These are phyloP conservation scores for Cyclotella kingstonii DNA, from an alignment of 108 stramenopile species.

Conservation along the genomic window DNA sequence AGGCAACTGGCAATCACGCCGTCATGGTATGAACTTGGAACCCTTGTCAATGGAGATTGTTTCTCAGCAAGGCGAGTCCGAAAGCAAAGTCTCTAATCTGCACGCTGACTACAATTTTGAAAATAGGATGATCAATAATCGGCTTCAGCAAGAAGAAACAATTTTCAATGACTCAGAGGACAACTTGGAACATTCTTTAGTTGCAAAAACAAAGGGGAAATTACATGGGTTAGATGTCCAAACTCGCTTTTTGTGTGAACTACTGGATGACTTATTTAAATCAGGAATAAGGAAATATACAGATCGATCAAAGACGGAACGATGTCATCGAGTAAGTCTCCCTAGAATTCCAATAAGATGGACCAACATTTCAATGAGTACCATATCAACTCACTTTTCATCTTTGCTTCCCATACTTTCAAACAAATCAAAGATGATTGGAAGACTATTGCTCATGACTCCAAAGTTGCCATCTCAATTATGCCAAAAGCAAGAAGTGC, in stretches of 20 bases:
- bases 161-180: neutral
- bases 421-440: slow-evolving; percentile 9
- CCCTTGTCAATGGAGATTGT: slow-evolving; percentile 12
- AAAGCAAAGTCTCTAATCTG: neutral
- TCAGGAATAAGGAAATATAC: slow-evolving; percentile 24
- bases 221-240: slow-evolving; percentile 21
- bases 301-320: slow-evolving; percentile 18
- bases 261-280: slow-evolving; percentile 31
- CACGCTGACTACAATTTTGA: neutral
- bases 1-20: slow-evolving; percentile 23
- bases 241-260: slow-evolving; percentile 27
- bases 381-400: neutral
- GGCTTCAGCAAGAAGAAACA: neutral
- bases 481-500: neutral
- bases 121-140: neutral
- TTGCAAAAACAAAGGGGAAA: slow-evolving; percentile 2
- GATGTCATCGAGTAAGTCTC: slow-evolving; percentile 43
- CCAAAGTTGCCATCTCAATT: neutral
- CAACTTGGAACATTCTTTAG: no score
- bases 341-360: no score
- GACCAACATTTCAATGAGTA: neutral
- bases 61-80: neutral
- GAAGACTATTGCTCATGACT: slow-evolving; percentile 22
- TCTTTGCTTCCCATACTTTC: neutral
- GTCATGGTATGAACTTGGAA: slow-evolving; percentile 41